These are phyloP conservation scores for Lotus japonicus DNA, from an alignment of 306 rosid genomes.

Conservation along the genomic window DNA sequence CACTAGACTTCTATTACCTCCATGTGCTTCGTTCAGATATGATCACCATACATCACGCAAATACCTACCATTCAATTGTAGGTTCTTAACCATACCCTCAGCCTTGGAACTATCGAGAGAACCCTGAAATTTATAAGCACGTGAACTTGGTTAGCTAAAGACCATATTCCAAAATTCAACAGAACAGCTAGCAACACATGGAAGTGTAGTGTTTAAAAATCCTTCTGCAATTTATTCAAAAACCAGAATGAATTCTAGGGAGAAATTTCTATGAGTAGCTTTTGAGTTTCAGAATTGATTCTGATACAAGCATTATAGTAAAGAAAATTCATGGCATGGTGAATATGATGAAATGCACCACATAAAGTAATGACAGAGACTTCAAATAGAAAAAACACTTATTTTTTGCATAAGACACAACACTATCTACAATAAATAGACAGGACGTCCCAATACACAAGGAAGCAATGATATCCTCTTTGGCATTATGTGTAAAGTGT, in stretches of 20 bases:
- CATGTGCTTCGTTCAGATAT: not conserved
- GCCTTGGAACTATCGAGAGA: conserved; percentile 79
- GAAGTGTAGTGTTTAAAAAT: too few relatives aligned
- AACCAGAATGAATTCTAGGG: too few relatives aligned
- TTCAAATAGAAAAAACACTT: not conserved
- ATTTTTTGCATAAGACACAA: not conserved
- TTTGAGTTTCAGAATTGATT: too few relatives aligned
- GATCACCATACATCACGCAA: conserved; percentile 94
- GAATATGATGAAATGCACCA: not conserved
- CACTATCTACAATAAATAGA: not conserved
- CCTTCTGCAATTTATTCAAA: too few relatives aligned
- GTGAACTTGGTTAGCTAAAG: conserved; percentile 10
- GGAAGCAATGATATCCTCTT: not conserved
- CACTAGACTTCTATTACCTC: conserved; percentile 6
- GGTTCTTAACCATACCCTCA: conserved; percentile 86
- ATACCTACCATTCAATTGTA: conserved; percentile 80
- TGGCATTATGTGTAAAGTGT: not conserved
- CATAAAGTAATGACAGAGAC: not conserved
- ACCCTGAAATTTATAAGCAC: conserved; percentile 55
- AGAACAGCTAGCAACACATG: too few relatives aligned
- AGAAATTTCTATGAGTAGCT: too few relatives aligned
- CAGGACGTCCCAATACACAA: not conserved
- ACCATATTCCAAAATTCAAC: too few relatives aligned
- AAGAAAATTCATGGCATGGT: not conserved
- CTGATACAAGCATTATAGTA: too few relatives aligned